Conservation (phyloP, 768 basidiomycete species). For the Collybia sp. region DNA sequence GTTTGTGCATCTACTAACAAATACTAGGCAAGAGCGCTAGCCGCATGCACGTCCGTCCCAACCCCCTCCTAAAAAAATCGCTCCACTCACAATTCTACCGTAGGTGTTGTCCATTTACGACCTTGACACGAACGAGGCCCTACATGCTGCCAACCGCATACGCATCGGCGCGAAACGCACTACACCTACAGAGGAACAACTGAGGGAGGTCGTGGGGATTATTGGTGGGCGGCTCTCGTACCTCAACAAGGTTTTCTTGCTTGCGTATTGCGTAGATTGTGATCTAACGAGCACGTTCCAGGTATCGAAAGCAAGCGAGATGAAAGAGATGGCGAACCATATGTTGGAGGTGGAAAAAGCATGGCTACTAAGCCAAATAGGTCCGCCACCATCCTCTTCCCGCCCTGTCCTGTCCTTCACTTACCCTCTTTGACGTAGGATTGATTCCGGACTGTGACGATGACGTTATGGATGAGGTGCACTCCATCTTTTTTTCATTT, state of each 20-base stretch:
- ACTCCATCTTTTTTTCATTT: constrained; percentile 10
- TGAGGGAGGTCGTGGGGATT: constrained; percentile 46
- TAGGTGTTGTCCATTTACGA: constrained; percentile 73
- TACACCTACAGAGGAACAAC: constrained; percentile 23
- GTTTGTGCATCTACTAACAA: constrained; percentile 6
- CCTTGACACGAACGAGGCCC: constrained; percentile 53
- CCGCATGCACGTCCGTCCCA: constrained; percentile 58
- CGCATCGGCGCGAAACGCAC: constrained; percentile 35
- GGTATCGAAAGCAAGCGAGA: constrained; percentile 57
- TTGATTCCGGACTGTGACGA: constrained; percentile 81
- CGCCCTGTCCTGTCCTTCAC: not conserved
- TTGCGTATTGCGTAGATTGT: not conserved
- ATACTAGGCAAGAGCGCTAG: constrained; percentile 60
- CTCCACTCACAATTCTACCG: not conserved
- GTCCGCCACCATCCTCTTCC: constrained; percentile 20
- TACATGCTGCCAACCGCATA: constrained; percentile 50
- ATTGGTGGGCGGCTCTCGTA: constrained; percentile 82
- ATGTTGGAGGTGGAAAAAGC: constrained; percentile 70
- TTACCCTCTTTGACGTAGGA: constrained; percentile 19
- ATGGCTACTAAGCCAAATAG: constrained; percentile 77
- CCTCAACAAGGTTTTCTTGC: constrained; percentile 43
- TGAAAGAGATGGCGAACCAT: constrained; percentile 58
- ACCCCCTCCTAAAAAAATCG: not conserved
- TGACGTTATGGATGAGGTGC: constrained; percentile 86
- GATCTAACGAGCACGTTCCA: constrained; percentile 6